phyloP scores from a whole-genome alignment of 2,329 filamentous ascomycete genomes.

The Rugonectria rugulosa region DNA sequence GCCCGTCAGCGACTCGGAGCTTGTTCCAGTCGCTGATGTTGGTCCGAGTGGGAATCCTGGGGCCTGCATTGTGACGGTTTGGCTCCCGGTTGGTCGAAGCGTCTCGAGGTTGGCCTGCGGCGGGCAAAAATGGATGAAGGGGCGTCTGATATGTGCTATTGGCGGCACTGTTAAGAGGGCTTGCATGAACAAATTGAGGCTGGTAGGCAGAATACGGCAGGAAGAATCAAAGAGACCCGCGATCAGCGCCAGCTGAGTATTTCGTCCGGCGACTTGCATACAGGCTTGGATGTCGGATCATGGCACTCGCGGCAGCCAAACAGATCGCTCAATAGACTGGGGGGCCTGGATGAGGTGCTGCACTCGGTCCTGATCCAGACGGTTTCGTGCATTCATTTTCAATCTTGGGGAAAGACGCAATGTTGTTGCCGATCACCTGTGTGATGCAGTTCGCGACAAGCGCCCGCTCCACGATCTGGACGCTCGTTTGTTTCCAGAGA shows the following conservation, averaged over 20 bases:
- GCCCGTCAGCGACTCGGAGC: constrained; percentile 33
- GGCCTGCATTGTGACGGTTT: constrained; percentile 30
- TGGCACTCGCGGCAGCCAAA: not conserved
- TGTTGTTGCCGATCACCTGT: constrained; percentile 19
- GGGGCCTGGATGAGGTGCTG: too few relatives aligned
- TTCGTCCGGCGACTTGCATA: constrained; percentile 14
- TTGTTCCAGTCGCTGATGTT: constrained; percentile 18
- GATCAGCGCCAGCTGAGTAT: constrained; percentile 25
- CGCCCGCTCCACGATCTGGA: constrained; percentile 16
- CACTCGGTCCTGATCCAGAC: constrained; percentile 1
- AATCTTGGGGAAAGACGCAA: constrained; percentile 14
- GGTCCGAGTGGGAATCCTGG: constrained; percentile 20
- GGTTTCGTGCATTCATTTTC: constrained; percentile 8
- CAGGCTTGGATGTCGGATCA: constrained; percentile 19
- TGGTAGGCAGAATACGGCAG: constrained; percentile 8
- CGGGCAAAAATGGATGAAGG: constrained; percentile 12
- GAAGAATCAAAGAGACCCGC: constrained; percentile 9
- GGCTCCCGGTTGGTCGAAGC: constrained; percentile 30
- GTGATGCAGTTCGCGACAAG: constrained; percentile 14
- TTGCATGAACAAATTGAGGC: constrained; percentile 19
- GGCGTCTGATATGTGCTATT: constrained; percentile 1
- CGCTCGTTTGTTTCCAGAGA: constrained; percentile 21
- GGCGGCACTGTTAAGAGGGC: constrained; percentile 11
- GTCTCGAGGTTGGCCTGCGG: constrained; percentile 23
- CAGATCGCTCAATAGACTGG: constrained; percentile 7